Percentiles rank a stretch among this genome's conserved stretches.
These are phyloP conservation scores for Daldinia vernicosa DNA, from an alignment of 495 filamentous ascomycete genomes.

Conservation along the genomic window DNA sequence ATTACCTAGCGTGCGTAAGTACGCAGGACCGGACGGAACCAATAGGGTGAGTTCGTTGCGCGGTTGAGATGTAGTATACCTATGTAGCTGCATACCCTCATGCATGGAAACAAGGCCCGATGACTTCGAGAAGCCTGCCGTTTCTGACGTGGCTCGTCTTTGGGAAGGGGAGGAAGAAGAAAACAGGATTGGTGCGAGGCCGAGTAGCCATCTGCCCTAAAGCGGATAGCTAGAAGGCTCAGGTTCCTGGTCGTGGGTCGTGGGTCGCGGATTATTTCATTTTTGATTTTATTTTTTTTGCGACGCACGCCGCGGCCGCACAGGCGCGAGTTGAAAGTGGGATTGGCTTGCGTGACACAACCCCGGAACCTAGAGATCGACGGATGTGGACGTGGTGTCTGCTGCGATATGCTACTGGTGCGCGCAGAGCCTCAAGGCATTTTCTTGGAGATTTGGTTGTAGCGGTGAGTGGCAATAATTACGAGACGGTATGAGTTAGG, in stretches of 20 bases:
- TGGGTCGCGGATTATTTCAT: too few relatives aligned
- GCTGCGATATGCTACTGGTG: not conserved
- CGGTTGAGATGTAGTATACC: not conserved
- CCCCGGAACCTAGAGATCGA: not conserved
- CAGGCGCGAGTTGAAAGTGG: not conserved
- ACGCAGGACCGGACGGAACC: not conserved
- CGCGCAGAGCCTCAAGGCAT: not conserved
- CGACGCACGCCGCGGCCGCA: not conserved
- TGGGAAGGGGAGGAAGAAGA: not conserved
- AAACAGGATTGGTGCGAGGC: not conserved
- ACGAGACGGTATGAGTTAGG: not conserved
- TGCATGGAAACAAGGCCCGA: conserved; percentile 11
- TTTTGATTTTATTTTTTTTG: too few relatives aligned
- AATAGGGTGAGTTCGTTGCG: not conserved
- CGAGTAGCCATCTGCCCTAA: not conserved
- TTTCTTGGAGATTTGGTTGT: not conserved
- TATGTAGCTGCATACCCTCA: not conserved
- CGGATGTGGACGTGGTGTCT: not conserved
- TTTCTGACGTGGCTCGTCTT: conserved; percentile 20
- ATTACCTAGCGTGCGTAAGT: not conserved
- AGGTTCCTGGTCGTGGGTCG: not conserved
- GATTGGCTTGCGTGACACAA: not conserved
- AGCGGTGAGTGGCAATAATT: not conserved
- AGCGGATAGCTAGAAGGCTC: not conserved
- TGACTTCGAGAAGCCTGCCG: conserved; percentile 40